Conservation (phyloP, 164 flowering plant species). For the Litsea cubeba region DNA sequence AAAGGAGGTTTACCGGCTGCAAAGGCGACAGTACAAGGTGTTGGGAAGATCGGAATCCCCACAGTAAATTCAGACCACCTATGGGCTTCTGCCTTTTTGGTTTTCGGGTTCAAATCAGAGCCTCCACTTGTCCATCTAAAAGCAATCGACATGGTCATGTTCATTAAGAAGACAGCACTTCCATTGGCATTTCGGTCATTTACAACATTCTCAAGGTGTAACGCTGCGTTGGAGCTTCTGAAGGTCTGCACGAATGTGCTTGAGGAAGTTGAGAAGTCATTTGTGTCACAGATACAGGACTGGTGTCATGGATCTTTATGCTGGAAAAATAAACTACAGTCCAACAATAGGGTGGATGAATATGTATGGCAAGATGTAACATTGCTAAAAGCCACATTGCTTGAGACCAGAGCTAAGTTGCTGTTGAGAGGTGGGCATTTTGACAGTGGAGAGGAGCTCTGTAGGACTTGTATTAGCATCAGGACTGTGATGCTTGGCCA, state of each 20-base stretch:
- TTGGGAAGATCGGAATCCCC: slow-evolving; percentile 53
- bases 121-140: slow-evolving; percentile 71
- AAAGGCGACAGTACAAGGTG: slow-evolving; percentile 59
- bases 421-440: slow-evolving; percentile 80
- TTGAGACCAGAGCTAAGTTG: slow-evolving; percentile 81
- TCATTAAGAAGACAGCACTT: slow-evolving; percentile 65
- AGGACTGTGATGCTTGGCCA: slow-evolving; percentile 94
- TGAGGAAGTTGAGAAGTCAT: slow-evolving; percentile 85
- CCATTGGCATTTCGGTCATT: slow-evolving; percentile 77
- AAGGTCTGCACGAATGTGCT: slow-evolving; percentile 83
- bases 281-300: slow-evolving; percentile 78
- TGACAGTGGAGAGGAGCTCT: slow-evolving; percentile 79
- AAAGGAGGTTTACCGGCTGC: slow-evolving; percentile 50
- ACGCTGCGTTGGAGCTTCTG: slow-evolving; percentile 73
- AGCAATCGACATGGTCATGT: slow-evolving; percentile 61
- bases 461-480: slow-evolving; percentile 85
- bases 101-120: slow-evolving; percentile 83
- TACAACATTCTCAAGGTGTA: slow-evolving; percentile 72
- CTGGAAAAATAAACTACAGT: slow-evolving; percentile 57
- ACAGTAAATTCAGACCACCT: slow-evolving; percentile 51
- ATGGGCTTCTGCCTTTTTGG: slow-evolving; percentile 82
- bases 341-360: slow-evolving; percentile 62
- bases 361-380: slow-evolving; percentile 90
- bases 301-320: slow-evolving; percentile 79
- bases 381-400: slow-evolving; percentile 70